Evolutionary conservation across 2,329 filamentous ascomycete genomes (phyloP).

Genomic region (Cladosporium phlei): DNA sequence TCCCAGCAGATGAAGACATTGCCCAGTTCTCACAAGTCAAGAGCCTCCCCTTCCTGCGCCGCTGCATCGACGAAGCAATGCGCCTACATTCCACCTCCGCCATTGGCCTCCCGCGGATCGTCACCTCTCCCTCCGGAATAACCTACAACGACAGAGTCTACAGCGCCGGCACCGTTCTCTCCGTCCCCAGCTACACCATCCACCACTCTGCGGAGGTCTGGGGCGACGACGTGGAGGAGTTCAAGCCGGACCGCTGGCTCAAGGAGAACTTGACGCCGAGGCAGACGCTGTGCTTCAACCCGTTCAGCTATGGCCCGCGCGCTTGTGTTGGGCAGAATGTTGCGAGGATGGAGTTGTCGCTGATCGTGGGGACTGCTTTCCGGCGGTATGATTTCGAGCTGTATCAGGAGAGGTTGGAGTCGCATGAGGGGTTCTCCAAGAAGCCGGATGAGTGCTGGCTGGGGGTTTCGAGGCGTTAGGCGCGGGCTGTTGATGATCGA

Average conservation of each 20-base stretch:
- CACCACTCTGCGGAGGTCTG: conserved; percentile 38
- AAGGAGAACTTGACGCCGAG: conserved; percentile 33
- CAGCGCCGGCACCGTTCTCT: conserved; percentile 32
- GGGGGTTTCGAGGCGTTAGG: conserved; percentile 24
- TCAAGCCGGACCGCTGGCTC: conserved; percentile 35
- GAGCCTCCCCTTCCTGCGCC: conserved; percentile 27
- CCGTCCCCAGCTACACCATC: conserved; percentile 38
- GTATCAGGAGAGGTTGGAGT: conserved; percentile 31
- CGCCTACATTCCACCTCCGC: conserved; percentile 31
- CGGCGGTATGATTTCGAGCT: conserved; percentile 33
- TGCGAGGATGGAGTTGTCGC: conserved; percentile 38
- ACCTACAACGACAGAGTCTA: conserved; percentile 22
- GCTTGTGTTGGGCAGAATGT: conserved; percentile 41
- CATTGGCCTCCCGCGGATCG: conserved; percentile 21
- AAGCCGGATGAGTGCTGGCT: conserved; percentile 29
- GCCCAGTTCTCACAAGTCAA: conserved; percentile 23
- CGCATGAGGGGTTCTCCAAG: conserved; percentile 31
- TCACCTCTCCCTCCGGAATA: conserved; percentile 26
- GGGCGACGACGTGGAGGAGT: conserved; percentile 37
- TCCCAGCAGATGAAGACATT: conserved; percentile 18
- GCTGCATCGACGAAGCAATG: conserved; percentile 31
- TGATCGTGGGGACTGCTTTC: conserved; percentile 37
- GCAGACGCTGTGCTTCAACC: conserved; percentile 37
- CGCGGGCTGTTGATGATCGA: no score
- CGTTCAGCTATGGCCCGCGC: conserved; percentile 39